Evolutionary conservation across 805 yeast genomes (phyloP), one percentile per base, ranked within the genome.

Genomic region (Yarrowia yakushimensis): DNA sequence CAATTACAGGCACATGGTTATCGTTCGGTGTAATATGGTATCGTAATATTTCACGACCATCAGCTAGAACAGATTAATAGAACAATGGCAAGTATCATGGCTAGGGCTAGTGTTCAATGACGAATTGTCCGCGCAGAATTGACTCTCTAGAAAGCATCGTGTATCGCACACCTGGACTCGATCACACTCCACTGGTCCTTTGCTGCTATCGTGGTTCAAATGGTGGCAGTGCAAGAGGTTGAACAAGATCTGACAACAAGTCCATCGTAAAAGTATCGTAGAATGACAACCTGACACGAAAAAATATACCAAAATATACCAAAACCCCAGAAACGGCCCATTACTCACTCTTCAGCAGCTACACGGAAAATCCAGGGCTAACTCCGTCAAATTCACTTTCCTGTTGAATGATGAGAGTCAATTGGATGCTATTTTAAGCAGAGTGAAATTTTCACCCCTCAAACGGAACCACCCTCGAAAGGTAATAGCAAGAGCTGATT

Each of bases 331-430:
- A 20, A 25, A 23, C n/a, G 10, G 10, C 30, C n/a, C 34, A 28
- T 43, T 43, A 43, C 34, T 27, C 33, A 43, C 34, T 28, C 15
- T 2, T 17, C 12, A 12, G 23, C 12, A 17, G 50, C 34, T 11
- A 27, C 18, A 15, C 34, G 7, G 20, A n/a, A 46, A 1, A 3
- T 10, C 27, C 54, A 36, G 54, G 37, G 36, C 37, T 30, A 46
- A 20, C 54, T 46, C 54, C 54, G 54, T 31, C 54, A 30, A 46
- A 46, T 46, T 46, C 54, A 18, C 54, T 20, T 18, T 25, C 37
- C 27, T 34, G 13, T 13, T 28, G 28, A 12, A 11, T 6, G 50
- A 18, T 11, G 30, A 41, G 45, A 22, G 15, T 23, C 45, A 22
- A 22, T 41, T 41, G 45, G 45, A 18, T 27, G 52, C 52, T 45